Conservation (phyloP, 2,329 filamentous ascomycete genomes). For the Dactylellina leptospora region DNA sequence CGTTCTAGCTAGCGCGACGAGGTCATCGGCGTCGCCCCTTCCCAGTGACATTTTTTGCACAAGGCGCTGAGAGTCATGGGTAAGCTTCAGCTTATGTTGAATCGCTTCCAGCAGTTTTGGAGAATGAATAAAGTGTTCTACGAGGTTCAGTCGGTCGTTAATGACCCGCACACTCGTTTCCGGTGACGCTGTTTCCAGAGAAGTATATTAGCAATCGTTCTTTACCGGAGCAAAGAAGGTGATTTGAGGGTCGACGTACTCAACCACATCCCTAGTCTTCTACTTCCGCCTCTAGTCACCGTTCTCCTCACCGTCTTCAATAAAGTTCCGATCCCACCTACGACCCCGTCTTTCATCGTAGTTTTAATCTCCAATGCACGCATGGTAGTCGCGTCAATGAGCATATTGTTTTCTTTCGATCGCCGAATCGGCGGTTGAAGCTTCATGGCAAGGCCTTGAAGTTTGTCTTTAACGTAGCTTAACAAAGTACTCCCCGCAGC, state of each 20-base stretch:
- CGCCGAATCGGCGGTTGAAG: constrained; percentile 82
- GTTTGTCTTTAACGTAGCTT: constrained; percentile 80
- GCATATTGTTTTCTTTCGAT: constrained; percentile 79
- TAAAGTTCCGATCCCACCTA: constrained; percentile 75
- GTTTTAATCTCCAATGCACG: constrained; percentile 86
- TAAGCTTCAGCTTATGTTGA: constrained; percentile 73
- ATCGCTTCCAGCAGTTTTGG: constrained; percentile 75
- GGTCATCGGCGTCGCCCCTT: constrained; percentile 88
- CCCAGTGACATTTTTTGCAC: constrained; percentile 94
- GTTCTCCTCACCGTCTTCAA: constrained; percentile 89
- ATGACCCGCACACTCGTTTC: constrained; percentile 87
- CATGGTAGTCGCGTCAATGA: constrained; percentile 90
- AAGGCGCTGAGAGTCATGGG: constrained; percentile 85
- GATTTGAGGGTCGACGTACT: constrained; percentile 60
- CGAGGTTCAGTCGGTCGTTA: constrained; percentile 79
- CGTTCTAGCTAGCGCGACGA: constrained; percentile 82
- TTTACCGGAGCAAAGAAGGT: background rate
- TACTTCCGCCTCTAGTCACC: constrained; percentile 87
- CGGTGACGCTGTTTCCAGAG: constrained; percentile 69
- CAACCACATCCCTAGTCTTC: constrained; percentile 85
- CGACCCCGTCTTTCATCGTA: constrained; percentile 80
- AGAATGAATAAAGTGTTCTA: constrained; percentile 75
- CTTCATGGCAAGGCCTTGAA: constrained; percentile 80
- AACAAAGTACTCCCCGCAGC: constrained; percentile 81
- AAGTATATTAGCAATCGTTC: background rate